Evolutionary conservation across 768 basidiomycete genomes (phyloP).

Genomic region (Lactarius hatsudake): DNA sequence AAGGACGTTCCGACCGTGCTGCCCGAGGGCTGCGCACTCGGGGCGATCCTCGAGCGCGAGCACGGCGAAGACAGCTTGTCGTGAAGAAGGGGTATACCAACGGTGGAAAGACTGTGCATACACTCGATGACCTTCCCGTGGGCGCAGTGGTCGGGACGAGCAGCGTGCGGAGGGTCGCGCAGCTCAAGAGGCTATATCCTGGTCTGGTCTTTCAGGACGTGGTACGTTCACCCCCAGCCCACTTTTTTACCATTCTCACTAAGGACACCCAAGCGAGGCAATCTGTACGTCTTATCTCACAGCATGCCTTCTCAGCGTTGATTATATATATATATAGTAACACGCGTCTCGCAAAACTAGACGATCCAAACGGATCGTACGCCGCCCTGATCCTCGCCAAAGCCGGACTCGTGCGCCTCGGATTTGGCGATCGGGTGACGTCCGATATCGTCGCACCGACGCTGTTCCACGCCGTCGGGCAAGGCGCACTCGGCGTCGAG

Average conservation of each 20-base stretch:
- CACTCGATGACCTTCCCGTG: constrained; percentile 76
- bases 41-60: constrained; percentile 81
- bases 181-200: constrained; percentile 76
- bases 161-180: constrained; percentile 89
- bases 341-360: constrained; percentile 88
- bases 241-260: constrained; percentile 6
- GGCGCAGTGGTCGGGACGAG: constrained; percentile 95
- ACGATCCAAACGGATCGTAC: constrained; percentile 75
- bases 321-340: constrained; percentile 47
- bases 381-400: constrained; percentile 90
- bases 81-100: constrained; percentile 62
- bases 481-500: constrained; percentile 90
- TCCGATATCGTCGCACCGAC: constrained; percentile 69
- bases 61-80: constrained; percentile 85
- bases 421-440: constrained; percentile 71
- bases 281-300: constrained; percentile 58
- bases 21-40: constrained; percentile 81
- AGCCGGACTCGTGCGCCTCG: constrained; percentile 84
- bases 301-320: neutral
- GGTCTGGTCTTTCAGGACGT: constrained; percentile 80
- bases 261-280: constrained; percentile 60
- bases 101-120: constrained; percentile 47
- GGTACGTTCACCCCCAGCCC: constrained; percentile 50
- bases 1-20: constrained; percentile 93
- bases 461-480: constrained; percentile 87